A percentile compares a stretch with the other conserved stretches of the same genome.
Evolutionary conservation across 306 rosid species (phyloP).

Genomic region (Cucumis cinereus): DNA sequence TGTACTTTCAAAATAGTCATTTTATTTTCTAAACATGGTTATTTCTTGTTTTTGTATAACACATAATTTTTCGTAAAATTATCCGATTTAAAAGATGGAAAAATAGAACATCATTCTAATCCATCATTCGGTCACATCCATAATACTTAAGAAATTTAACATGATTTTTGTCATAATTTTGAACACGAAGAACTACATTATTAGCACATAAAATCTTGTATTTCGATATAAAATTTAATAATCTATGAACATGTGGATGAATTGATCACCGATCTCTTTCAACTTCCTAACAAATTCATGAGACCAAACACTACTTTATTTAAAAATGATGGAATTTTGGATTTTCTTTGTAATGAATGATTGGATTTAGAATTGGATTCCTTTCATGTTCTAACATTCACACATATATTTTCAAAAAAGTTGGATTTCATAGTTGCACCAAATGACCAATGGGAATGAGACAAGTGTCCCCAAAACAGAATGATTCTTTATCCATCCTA

Average conservation of each 20-base stretch:
- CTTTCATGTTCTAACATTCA: constrained; percentile 2
- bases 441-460: background rate
- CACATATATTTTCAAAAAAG: constrained; percentile 1
- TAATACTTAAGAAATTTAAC: background rate
- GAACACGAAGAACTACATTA: too few species aligned
- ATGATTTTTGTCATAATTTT: background rate
- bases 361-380: background rate
- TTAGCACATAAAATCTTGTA: too few species aligned
- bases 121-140: too few species aligned
- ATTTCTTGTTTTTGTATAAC: background rate
- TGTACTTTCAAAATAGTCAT: background rate
- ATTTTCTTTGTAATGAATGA: background rate
- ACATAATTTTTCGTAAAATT: background rate
- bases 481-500: background rate
- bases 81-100: background rate
- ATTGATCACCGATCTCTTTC: background rate
- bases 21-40: background rate
- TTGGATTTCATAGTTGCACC: background rate
- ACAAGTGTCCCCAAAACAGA: background rate
- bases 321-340: background rate
- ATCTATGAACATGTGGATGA: background rate
- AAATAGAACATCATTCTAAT: background rate
- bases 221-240: background rate
- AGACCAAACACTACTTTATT: background rate
- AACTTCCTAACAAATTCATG: background rate